Evolutionary conservation across 2,329 filamentous ascomycete genomes (phyloP), one percentile per base, ranked within the genome.

Genomic region (Grosmannia huntii): DNA sequence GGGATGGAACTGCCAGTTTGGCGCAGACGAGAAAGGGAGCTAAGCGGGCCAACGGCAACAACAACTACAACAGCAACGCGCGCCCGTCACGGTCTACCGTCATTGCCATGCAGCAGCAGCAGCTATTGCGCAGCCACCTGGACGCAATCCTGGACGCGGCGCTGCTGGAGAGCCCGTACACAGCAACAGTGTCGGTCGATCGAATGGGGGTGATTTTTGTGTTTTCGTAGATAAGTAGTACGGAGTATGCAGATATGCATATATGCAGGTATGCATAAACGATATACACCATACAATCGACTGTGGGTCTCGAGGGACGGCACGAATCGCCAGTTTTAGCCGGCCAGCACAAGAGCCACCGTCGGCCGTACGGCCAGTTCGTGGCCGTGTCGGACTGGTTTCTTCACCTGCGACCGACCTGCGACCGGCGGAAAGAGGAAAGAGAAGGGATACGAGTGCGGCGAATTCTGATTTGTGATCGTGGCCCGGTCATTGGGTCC

Each of bases 151-250:
- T 88, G 66, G 92, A 97, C 72, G 84, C 96, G 64, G 87, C 87
- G n/a, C 74, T 97, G 67, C 71, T 99, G 64, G 90, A 96, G 74
- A 78, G 82, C 63, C 94, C 94, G 27, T 96, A 95, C 70, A 87
- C 87, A 5, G 96, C 97, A 89, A 87, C 91, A 38, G 78, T 97
- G 55, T 95, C 88, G 64, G 91, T 87, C 57, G 94, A 99, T 75
- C 79, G 92, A 65, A 88, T 86, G 46, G 94, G 94, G 0, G 85
- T 92, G 69, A 84, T 97, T 52, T 95, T 94, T 76, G 85, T 96
- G 57, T 95, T 85, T 67, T 75, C 77, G 64, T 80, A 27, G 48
- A n/a, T n/a, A n/a, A n/a, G 31, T 21, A n/a, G 23, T 21, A 4
- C 33, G 16, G 33, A 27, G 36, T 5, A 49, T 25, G 10, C n/a